Base-by-base conservation (phyloP, 1,139 yeast species). In the Suhomyces coccinellae region DNA sequence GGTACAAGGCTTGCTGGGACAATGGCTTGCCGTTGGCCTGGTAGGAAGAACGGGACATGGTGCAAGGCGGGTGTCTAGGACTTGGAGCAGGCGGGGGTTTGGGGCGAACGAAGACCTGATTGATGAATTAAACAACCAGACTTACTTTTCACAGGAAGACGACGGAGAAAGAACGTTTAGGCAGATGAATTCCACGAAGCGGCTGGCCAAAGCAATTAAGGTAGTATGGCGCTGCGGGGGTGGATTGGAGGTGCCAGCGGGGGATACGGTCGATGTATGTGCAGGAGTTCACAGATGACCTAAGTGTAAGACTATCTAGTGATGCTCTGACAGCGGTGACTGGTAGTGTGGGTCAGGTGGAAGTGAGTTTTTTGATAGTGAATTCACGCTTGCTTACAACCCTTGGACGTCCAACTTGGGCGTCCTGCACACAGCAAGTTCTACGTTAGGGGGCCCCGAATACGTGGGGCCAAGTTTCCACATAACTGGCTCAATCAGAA, bases 1-100 rank as follows among this genome's bases (percentile, higher is more conserved):
- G 85, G 67, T 87, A 88, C 45, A 83, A 65, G 3, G 95, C 95
- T 61, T 84, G 87, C 52, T 79, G 80, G 36, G 88, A 82, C 50
- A 85, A 71, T 13, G 88, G 89, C 57, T 80, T 80, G 15, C 88
- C 90, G 51, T 79, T 73, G 44, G 80, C 71, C 64, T 83, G 88
- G 61, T 85, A 85, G 40, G 79, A 82, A 13, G 82, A 73, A 45
- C 66, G 64, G 38, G 74, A 65, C 75, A 70, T 69, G 33, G 38
- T 42, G 29, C 15, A 30, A 26, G 27, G 29, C 29, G 26, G 24
- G 24, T 6, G 24, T 20, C 24, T 20, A 4, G 24, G 24, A 2
- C 8, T 4, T 2, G 24, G 8, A 20, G 7, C 24, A 20, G 24
- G 24, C 24, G 24, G 24, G 7, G 7, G 8, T 7, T 4, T 5